phyloP scores from a whole-genome alignment of 306 rosid species.

The Cicer chorassanicum region DNA sequence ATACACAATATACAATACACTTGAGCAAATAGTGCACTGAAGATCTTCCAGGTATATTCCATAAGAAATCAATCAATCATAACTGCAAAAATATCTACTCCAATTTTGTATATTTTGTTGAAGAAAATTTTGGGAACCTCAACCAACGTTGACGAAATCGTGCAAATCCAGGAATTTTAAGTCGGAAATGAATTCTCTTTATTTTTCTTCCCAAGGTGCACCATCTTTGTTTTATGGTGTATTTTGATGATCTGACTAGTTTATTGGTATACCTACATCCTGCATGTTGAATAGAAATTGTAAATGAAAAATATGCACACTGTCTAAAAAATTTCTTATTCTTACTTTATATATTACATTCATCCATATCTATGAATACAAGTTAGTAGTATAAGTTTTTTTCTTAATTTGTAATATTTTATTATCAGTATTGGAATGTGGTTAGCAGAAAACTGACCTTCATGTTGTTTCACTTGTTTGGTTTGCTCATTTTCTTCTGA shows the following conservation, averaged over 20 bases:
- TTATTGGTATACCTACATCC: conserved; percentile 54
- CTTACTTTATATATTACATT: conserved; percentile 18
- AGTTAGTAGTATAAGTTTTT: conserved; percentile 9
- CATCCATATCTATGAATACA: background rate
- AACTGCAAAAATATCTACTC: conserved; percentile 43
- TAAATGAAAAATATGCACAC: conserved; percentile 25
- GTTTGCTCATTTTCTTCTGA: conserved; percentile 50
- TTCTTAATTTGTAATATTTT: conserved; percentile 8
- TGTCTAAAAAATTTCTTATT: conserved; percentile 1
- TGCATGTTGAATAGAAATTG: conserved; percentile 48
- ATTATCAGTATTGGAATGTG: conserved; percentile 25
- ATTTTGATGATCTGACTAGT: conserved; percentile 56
- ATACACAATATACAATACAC: conserved; percentile 1
- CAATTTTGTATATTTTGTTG: conserved; percentile 59
- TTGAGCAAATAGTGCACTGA: conserved; percentile 9
- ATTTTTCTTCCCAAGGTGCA: conserved; percentile 59
- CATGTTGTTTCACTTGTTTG: conserved; percentile 40
- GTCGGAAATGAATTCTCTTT: conserved; percentile 62
- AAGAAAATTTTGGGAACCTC: conserved; percentile 69
- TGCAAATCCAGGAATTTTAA: conserved; percentile 73
- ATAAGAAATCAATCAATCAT: background rate
- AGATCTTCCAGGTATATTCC: conserved; percentile 16
- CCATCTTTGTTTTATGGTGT: conserved; percentile 60
- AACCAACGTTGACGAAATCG: conserved; percentile 77
- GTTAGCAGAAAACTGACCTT: conserved; percentile 55